A percentile compares a stretch with the other conserved stretches of the same genome.
Evolutionary conservation across 805 yeast genomes (phyloP).

Genomic region (Saccharomycodes ludwigii): DNA sequence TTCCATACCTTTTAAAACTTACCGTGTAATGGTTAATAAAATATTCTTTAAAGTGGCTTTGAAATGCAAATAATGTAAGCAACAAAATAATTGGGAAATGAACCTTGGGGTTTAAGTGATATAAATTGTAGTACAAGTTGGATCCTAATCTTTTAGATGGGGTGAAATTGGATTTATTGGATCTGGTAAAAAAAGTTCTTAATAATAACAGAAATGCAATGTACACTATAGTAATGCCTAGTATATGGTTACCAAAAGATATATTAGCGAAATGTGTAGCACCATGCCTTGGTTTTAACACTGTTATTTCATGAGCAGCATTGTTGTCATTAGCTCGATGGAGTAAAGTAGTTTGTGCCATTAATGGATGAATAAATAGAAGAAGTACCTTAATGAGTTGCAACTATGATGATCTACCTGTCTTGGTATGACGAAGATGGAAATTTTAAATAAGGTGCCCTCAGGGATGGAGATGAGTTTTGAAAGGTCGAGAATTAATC

Average conservation of each 20-base stretch:
- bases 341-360: no score
- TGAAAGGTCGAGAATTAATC: no score
- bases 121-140: slow-evolving; percentile 24
- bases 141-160: slow-evolving; percentile 21
- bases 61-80: slow-evolving; percentile 25
- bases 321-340: no score
- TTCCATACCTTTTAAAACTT: slow-evolving; percentile 44
- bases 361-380: no score
- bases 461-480: no score
- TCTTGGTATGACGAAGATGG: no score
- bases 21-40: slow-evolving; percentile 15
- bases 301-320: no score
- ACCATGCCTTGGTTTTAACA: slow-evolving; percentile 48
- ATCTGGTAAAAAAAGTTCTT: slow-evolving; percentile 21
- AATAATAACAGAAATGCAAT: slow-evolving; percentile 24
- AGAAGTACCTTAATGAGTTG: no score
- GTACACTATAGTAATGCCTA: slow-evolving; percentile 31
- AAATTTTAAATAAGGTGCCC: no score
- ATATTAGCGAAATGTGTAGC: slow-evolving; percentile 43
- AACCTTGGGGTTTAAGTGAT: slow-evolving; percentile 22
- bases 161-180: slow-evolving; percentile 29
- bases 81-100: slow-evolving; percentile 25
- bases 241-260: slow-evolving; percentile 44
- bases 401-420: no score
- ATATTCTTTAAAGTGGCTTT: slow-evolving; percentile 23